A percentile compares a stretch with the other conserved stretches of the same genome.
These are phyloP conservation scores for Selaginella moellendorffii DNA, from an alignment of 75 land plant species.

Conservation along the genomic window DNA sequence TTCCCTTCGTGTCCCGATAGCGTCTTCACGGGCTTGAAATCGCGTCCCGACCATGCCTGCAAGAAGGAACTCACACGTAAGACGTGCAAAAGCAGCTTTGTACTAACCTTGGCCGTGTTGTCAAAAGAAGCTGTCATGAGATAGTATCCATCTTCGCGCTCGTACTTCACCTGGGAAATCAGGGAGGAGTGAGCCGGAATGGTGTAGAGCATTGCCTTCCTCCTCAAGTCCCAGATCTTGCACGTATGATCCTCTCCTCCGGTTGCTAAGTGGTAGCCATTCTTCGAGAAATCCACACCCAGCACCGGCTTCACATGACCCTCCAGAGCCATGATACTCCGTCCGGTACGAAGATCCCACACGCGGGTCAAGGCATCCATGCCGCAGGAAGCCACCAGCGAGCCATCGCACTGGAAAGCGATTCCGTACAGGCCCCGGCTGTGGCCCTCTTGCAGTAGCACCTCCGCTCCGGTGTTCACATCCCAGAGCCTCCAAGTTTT, in stretches of 20 bases:
- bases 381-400: conserved; percentile 88
- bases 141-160: conserved; percentile 85
- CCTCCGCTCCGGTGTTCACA: conserved; percentile 64
- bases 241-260: conserved; percentile 96
- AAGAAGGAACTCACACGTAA: conserved; percentile 4
- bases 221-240: conserved; percentile 89
- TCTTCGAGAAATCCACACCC: conserved; percentile 76
- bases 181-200: conserved; percentile 92
- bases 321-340: conserved; percentile 87
- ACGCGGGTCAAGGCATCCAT: conserved; percentile 91
- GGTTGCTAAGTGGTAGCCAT: conserved; percentile 90
- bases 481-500: conserved; percentile 99
- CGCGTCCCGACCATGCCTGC: conserved; percentile 88
- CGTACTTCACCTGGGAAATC: conserved; percentile 91
- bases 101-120: conserved; percentile 65
- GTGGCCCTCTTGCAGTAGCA: conserved; percentile 95
- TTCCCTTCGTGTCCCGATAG: conserved; percentile 86
- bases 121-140: conserved; percentile 82
- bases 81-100: background rate
- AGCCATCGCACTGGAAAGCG: conserved; percentile 85
- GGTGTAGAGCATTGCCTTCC: conserved; percentile 47
- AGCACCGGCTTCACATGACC: conserved; percentile 97
- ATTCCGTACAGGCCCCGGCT: conserved; percentile 91
- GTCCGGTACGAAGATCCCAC: conserved; percentile 95
- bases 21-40: conserved; percentile 83